Conservation (phyloP, 2,329 filamentous ascomycete species). For the Phialophora expanda region DNA sequence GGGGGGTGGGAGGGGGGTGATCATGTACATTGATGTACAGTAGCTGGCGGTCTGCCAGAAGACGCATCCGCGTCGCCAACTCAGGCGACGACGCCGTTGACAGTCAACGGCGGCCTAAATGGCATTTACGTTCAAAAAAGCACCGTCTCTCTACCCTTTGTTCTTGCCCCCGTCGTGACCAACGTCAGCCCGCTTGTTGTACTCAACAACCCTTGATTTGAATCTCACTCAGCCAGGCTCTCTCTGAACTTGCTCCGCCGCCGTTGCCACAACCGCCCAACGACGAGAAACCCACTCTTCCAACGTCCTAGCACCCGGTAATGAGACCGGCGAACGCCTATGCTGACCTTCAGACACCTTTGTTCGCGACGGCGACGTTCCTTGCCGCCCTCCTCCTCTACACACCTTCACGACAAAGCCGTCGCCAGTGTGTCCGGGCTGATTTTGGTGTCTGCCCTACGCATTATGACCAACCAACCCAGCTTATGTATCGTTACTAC, state of each 20-base stretch:
- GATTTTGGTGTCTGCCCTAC: background rate
- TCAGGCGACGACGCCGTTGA: background rate
- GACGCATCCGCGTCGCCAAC: background rate
- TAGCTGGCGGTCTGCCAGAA: background rate
- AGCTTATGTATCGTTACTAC: no score
- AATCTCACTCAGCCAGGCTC: background rate
- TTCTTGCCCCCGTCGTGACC: background rate
- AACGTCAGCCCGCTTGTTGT: background rate
- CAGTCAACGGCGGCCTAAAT: background rate
- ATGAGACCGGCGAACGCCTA: background rate
- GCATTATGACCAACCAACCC: no score
- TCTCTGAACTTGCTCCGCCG: background rate
- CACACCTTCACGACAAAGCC: background rate
- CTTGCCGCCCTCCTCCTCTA: background rate
- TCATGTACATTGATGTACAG: conserved; percentile 17
- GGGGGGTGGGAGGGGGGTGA: background rate
- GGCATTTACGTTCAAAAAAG: background rate
- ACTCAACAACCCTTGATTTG: background rate
- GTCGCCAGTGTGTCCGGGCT: background rate
- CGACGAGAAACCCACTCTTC: background rate
- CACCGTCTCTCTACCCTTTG: background rate
- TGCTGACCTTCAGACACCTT: background rate
- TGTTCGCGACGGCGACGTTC: background rate
- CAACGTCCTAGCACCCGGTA: background rate
- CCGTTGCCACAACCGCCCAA: background rate